Percentiles rank a stretch among this genome's conserved stretches.
Evolutionary conservation across 257 asterid genomes (phyloP).

Genomic region (Solanum piurae): DNA sequence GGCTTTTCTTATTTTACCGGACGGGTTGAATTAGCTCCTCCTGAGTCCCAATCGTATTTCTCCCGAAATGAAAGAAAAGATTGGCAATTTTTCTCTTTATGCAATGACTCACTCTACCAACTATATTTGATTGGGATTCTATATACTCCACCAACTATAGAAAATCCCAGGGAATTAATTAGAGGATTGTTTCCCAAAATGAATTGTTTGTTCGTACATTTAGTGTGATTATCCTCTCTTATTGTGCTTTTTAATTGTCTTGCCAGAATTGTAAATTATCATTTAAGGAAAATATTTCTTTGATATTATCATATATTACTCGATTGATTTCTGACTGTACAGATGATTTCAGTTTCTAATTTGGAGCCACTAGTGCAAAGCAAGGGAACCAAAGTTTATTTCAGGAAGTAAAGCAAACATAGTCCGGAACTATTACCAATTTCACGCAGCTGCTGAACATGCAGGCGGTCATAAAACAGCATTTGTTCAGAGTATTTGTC

Average conservation of each 20-base stretch:
- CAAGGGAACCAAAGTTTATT: not conserved
- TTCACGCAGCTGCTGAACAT: constrained; percentile 72
- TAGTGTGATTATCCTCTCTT: not conserved
- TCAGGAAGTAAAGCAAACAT: not conserved
- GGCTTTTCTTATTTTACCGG: not conserved
- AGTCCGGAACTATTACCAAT: constrained; percentile 38
- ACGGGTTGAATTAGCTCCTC: not conserved
- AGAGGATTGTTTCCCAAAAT: not conserved
- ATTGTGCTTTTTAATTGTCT: not conserved
- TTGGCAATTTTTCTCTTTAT: not conserved
- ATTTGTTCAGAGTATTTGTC: constrained; percentile 65
- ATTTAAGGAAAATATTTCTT: not conserved
- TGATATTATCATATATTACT: not conserved
- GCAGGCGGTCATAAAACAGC: constrained; percentile 61
- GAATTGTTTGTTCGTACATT: not conserved
- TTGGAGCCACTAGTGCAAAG: not conserved
- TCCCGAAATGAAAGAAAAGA: not conserved
- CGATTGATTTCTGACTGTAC: not conserved
- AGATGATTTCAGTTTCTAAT: not conserved
- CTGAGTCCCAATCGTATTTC: not conserved
- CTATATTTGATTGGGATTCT: not conserved
- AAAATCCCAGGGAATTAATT: not conserved
- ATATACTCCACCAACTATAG: not conserved
- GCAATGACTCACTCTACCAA: not conserved
- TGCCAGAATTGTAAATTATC: not conserved